These are phyloP conservation scores for Crithidia brevicula DNA, from an alignment of 208 protist genomes.

Conservation along the genomic window DNA sequence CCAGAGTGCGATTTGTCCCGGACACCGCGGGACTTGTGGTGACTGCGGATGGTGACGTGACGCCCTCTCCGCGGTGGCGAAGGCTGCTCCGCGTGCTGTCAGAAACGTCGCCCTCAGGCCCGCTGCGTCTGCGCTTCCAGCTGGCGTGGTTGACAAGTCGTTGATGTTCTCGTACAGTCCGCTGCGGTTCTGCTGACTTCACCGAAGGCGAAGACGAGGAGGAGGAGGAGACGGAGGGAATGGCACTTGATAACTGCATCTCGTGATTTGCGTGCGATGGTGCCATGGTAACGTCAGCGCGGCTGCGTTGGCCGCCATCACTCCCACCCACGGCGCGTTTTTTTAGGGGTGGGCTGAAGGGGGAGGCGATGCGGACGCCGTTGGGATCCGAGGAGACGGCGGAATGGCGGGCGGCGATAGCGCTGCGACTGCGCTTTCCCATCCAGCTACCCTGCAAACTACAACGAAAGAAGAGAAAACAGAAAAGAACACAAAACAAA, in stretches of 20 bases:
- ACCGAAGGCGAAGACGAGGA: conserved; percentile 14
- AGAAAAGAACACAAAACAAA: background rate
- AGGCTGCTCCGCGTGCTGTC: background rate
- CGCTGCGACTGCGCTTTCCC: conserved; percentile 14
- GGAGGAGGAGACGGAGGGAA: conserved; percentile 3
- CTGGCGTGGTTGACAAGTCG: background rate
- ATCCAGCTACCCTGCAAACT: background rate
- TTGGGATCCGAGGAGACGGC: background rate
- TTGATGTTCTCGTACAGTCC: too few relatives aligned
- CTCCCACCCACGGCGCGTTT: conserved; percentile 9
- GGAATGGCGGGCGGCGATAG: background rate
- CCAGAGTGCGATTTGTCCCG: conserved; percentile 18
- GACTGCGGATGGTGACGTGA: background rate
- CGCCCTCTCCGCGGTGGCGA: background rate
- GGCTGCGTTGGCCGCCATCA: background rate
- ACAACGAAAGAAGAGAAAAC: background rate
- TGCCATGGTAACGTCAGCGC: background rate
- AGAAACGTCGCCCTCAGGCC: background rate
- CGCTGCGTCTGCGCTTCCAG: conserved; percentile 9
- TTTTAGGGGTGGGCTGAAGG: conserved; percentile 10
- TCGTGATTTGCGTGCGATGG: background rate
- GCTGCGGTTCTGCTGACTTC: background rate
- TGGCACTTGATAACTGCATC: background rate
- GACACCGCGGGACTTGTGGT: background rate
- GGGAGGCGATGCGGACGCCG: background rate